Evolutionary conservation across 805 yeast genomes (phyloP).

Genomic region (Zygosaccharomyces siamensis): DNA sequence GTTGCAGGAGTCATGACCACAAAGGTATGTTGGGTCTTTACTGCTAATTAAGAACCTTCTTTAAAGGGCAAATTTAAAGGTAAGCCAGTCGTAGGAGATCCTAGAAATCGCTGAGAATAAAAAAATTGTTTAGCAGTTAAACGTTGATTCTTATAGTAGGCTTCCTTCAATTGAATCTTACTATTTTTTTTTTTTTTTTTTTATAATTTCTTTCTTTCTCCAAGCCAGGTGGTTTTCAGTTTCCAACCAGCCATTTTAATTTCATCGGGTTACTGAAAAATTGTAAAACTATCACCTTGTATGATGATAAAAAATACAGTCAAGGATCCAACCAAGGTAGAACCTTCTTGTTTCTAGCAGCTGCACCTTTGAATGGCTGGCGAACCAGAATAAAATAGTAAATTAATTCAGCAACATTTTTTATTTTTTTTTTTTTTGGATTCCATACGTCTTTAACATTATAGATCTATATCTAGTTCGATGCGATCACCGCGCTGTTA

Average conservation of each 20-base stretch:
- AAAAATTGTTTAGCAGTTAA: too few species aligned
- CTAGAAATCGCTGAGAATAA: neutral
- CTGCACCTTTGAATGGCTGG: conserved; percentile 1
- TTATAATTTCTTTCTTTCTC: neutral
- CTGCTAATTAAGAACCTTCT: too few species aligned
- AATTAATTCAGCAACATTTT: neutral
- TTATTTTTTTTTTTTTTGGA: neutral
- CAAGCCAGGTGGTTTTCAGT: neutral
- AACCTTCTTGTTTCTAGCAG: neutral
- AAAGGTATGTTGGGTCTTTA: too few species aligned
- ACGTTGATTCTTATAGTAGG: neutral
- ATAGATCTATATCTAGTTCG: neutral
- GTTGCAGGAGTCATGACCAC: conserved; percentile 30
- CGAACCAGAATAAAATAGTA: neutral
- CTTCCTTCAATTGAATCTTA: neutral
- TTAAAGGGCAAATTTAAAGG: neutral
- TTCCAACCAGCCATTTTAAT: conserved; percentile 6
- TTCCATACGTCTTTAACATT: neutral
- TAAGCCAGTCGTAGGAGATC: neutral
- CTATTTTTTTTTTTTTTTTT: neutral
- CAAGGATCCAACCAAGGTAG: neutral
- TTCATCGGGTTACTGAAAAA: neutral
- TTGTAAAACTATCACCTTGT: neutral
- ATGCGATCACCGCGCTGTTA: neutral
- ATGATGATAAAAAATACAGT: neutral